Evolutionary conservation across 495 filamentous ascomycete species (phyloP).

Genomic region (Barbatosphaeria neglecta): DNA sequence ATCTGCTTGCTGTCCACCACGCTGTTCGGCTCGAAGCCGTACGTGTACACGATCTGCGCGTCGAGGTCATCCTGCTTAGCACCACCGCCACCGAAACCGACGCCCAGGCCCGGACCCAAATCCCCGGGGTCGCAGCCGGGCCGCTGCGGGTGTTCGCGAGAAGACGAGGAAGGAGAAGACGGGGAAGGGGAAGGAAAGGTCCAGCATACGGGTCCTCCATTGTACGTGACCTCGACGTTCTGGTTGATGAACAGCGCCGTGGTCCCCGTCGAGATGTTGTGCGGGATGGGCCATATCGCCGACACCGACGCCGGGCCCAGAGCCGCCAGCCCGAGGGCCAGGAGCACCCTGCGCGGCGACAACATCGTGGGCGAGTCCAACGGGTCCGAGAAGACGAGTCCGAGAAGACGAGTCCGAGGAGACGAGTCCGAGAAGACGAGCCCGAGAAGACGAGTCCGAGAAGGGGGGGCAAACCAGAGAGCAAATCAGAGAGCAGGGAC

Average conservation of each 20-base stretch:
- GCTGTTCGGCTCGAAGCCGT: constrained; percentile 23
- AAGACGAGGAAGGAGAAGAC: constrained; percentile 9
- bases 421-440: background rate
- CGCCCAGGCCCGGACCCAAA: no score
- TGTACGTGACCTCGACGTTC: constrained; percentile 42
- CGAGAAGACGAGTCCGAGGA: background rate
- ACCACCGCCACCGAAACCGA: no score
- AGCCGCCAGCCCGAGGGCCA: constrained; percentile 18
- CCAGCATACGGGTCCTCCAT: constrained; percentile 40
- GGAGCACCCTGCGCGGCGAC: constrained; percentile 8
- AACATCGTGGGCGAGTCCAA: constrained; percentile 12
- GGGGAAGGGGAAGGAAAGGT: constrained; percentile 9
- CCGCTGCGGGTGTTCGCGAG: constrained; percentile 4
- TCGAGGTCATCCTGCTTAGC: constrained; percentile 16
- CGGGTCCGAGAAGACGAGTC: background rate
- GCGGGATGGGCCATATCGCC: constrained; percentile 52
- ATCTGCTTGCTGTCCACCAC: constrained; percentile 32
- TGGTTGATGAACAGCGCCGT: constrained; percentile 44
- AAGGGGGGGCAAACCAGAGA: background rate
- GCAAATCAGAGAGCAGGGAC: background rate
- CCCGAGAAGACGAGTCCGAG: background rate
- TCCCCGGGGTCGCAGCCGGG: constrained; percentile 5
- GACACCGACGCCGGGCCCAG: constrained; percentile 21
- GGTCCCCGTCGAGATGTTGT: constrained; percentile 37
- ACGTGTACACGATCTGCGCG: constrained; percentile 29